A percentile compares a stretch with the other conserved stretches of the same genome.
These are phyloP conservation scores for Curvularia lunata DNA, from an alignment of 2,329 filamentous ascomycete genomes.

Conservation along the genomic window DNA sequence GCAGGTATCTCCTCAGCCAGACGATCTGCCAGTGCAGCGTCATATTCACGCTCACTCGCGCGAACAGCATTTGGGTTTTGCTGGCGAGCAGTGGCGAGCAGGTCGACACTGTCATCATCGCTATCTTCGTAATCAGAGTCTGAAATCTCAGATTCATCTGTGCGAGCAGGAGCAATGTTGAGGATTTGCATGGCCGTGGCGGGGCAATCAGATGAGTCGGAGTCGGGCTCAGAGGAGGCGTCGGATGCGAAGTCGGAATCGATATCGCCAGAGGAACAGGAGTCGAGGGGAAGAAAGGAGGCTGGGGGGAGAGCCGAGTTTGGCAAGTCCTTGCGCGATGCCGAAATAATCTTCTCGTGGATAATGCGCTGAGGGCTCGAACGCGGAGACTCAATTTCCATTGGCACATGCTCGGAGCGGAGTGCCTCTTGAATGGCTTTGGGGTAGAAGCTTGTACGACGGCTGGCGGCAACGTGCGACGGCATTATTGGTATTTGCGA, in stretches of 20 bases:
- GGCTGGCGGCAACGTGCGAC: conserved; percentile 3
- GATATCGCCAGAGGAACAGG: conserved; percentile 42
- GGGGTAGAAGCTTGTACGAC: conserved; percentile 28
- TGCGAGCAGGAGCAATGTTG: conserved; percentile 30
- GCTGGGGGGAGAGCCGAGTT: conserved; percentile 54
- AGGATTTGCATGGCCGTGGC: conserved; percentile 37
- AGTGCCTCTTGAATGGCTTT: conserved; percentile 47
- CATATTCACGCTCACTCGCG: conserved; percentile 55
- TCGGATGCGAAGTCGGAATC: conserved; percentile 50
- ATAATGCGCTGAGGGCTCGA: conserved; percentile 50
- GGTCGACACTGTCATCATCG: conserved; percentile 51
- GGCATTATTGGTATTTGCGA: conserved; percentile 27
- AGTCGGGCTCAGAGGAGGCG: conserved; percentile 37
- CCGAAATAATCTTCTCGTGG: conserved; percentile 69
- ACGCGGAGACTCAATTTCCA: conserved; percentile 12
- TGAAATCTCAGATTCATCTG: conserved; percentile 11
- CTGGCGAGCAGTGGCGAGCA: conserved; percentile 54
- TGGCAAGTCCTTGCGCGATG: conserved; percentile 68
- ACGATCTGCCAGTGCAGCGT: conserved; percentile 55
- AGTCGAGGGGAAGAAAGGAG: conserved; percentile 52
- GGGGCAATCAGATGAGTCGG: conserved; percentile 19
- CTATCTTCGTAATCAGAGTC: conserved; percentile 38
- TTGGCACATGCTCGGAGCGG: conserved; percentile 14
- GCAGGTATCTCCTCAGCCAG: conserved; percentile 57
- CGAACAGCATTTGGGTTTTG: conserved; percentile 52